Evolutionary conservation across 164 flowering plant species (phyloP).

Genomic region (Santalum album): DNA sequence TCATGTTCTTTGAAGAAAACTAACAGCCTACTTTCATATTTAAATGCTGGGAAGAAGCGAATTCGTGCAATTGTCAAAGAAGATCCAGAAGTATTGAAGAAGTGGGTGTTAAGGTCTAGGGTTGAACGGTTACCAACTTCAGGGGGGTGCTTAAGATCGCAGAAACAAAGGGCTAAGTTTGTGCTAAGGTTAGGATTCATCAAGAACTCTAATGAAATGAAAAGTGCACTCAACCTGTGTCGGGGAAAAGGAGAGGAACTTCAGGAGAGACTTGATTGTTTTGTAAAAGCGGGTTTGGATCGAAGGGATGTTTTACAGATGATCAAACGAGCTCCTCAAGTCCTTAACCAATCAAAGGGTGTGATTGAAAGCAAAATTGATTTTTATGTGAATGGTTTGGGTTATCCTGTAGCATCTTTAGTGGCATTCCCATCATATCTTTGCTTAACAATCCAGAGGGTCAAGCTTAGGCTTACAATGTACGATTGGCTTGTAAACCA

Average conservation of each 20-base stretch:
- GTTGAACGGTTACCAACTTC: conserved; percentile 23
- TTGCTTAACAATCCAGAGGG: conserved; percentile 28
- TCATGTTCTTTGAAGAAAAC: conserved; percentile 36
- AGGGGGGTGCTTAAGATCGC: conserved; percentile 12
- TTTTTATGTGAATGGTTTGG: conserved; percentile 44
- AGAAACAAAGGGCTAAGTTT: conserved; percentile 36
- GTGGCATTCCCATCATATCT: conserved; percentile 41
- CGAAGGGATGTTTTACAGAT: conserved; percentile 35
- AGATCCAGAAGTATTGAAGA: conserved; percentile 44
- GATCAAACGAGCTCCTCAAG: conserved; percentile 45
- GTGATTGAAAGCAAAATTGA: conserved; percentile 44
- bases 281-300: conserved; percentile 53
- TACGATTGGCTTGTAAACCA: conserved; percentile 56
- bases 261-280: conserved; percentile 59
- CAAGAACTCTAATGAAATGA: conserved; percentile 43
- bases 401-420: conserved; percentile 41
- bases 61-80: conserved; percentile 38
- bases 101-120: conserved; percentile 36
- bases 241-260: conserved; percentile 57
- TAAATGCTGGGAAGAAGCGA: conserved; percentile 37
- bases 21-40: conserved; percentile 16
- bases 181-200: conserved; percentile 44
- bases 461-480: conserved; percentile 46
- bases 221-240: conserved; percentile 36
- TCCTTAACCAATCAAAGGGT: conserved; percentile 41